Percentiles rank a stretch among this genome's conserved stretches.
Evolutionary conservation across 106 monocot species (phyloP).

Genomic region (Acorus calamus): DNA sequence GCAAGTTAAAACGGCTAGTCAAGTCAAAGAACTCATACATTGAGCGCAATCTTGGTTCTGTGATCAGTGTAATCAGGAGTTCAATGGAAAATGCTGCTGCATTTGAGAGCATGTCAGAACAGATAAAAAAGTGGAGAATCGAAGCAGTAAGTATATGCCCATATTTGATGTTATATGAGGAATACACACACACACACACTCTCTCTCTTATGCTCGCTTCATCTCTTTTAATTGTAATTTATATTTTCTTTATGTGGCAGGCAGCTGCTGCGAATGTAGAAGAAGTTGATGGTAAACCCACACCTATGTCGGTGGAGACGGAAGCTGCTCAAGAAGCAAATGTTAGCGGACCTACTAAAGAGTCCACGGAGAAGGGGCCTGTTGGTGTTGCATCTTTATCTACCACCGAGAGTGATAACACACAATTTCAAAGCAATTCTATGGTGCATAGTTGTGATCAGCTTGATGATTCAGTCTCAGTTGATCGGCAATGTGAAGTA

Average conservation of each 20-base stretch:
- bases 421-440: not conserved
- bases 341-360: conserved; percentile 3
- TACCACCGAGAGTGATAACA: too few species aligned
- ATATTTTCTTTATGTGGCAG: conserved; percentile 1
- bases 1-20: conserved; percentile 41
- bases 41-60: conserved; percentile 39
- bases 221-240: conserved; percentile 1
- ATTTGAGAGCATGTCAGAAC: conserved; percentile 52
- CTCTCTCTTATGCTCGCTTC: not conserved
- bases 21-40: conserved; percentile 70
- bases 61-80: conserved; percentile 37
- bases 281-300: not conserved
- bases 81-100: conserved; percentile 40
- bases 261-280: conserved; percentile 4
- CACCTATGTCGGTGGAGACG: conserved; percentile 1
- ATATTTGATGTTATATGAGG: too few species aligned
- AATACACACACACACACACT: not conserved
- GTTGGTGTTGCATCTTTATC: not conserved
- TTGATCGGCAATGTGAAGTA: conserved; percentile 4
- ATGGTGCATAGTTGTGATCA: not conserved
- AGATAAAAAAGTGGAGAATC: conserved; percentile 38
- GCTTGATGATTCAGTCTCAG: not conserved
- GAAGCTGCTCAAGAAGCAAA: conserved; percentile 9
- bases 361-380: not conserved
- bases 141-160: conserved; percentile 35